These are phyloP conservation scores for Aspergillus funiculosus DNA, from an alignment of 495 filamentous ascomycete species.

Conservation along the genomic window DNA sequence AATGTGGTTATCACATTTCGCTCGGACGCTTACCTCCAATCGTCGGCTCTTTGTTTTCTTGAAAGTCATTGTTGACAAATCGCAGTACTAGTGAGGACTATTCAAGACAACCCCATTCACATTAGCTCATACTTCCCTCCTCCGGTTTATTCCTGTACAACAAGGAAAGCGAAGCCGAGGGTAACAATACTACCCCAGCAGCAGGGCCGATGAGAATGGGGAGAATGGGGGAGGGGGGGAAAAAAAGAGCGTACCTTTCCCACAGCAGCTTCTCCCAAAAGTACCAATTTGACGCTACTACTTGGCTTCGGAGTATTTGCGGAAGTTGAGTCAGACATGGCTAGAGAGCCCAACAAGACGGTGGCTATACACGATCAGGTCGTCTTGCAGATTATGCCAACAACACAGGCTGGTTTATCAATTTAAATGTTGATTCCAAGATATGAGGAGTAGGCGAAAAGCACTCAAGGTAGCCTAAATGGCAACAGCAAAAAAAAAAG, in stretches of 20 bases:
- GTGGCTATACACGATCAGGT: constrained; percentile 24
- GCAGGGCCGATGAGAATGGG: not conserved
- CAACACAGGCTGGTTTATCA: constrained; percentile 24
- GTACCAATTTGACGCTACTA: constrained; percentile 97
- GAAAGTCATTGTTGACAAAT: constrained; percentile 99
- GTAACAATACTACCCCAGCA: constrained; percentile 1
- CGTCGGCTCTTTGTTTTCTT: constrained; percentile 99
- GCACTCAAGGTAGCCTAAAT: constrained; percentile 21
- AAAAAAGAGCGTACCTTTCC: constrained; percentile 69
- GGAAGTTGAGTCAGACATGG: constrained; percentile 43
- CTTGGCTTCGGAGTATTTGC: constrained; percentile 80
- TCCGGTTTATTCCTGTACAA: constrained; percentile 20
- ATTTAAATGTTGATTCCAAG: constrained; percentile 24
- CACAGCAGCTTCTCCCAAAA: constrained; percentile 94
- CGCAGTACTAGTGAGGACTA: constrained; percentile 96
- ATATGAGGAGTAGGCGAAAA: constrained; percentile 19
- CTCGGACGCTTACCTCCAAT: constrained; percentile 73
- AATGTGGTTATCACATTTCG: constrained; percentile 3
- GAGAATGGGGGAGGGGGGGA: not conserved
- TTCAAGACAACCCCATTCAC: constrained; percentile 7
- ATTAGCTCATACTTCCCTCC: constrained; percentile 4
- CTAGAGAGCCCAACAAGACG: constrained; percentile 17
- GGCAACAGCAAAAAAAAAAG: constrained; percentile 11
- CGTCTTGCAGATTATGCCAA: constrained; percentile 30
- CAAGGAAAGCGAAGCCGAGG: constrained; percentile 11